A percentile compares a stretch with the other conserved stretches of the same genome.
Evolutionary conservation across 78 protist species (phyloP).

Genomic region (Cavenderia fasciculata): DNA sequence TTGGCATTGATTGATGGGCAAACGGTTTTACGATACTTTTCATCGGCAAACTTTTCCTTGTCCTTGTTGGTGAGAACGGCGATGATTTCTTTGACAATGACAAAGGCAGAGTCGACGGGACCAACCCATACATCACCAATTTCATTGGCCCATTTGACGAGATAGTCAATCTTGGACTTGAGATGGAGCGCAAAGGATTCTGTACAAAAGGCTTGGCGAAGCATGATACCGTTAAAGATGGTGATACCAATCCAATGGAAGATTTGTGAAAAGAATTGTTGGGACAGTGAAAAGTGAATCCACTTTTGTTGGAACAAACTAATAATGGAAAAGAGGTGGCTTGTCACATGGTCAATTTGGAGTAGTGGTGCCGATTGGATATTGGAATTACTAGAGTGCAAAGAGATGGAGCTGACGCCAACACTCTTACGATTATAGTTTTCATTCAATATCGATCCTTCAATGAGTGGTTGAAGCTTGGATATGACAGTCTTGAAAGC

Average conservation of each 20-base stretch:
- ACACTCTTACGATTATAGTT: slow-evolving; percentile 41
- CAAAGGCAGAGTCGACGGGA: slow-evolving; percentile 8
- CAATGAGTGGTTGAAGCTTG: slow-evolving; percentile 13
- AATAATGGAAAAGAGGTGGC: slow-evolving; percentile 14
- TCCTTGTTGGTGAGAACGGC: slow-evolving; percentile 13
- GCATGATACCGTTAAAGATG: slow-evolving; percentile 37
- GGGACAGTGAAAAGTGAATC: slow-evolving; percentile 67
- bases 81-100: slow-evolving; percentile 45
- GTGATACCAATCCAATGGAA: slow-evolving; percentile 43
- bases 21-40: slow-evolving; percentile 21
- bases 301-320: slow-evolving; percentile 31
- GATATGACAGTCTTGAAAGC: not conserved
- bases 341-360: not conserved
- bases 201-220: slow-evolving; percentile 41
- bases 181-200: slow-evolving; percentile 21
- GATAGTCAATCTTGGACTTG: slow-evolving; percentile 24
- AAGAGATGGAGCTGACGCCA: not conserved
- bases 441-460: slow-evolving; percentile 51
- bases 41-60: slow-evolving; percentile 54
- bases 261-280: slow-evolving; percentile 59
- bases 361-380: not conserved
- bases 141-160: slow-evolving; percentile 28
- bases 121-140: slow-evolving; percentile 65
- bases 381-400: no score
- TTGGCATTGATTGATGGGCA: slow-evolving; percentile 44